Conservation (phyloP, 2,329 filamentous ascomycete genomes). For the Cytospora paraplurivora region DNA sequence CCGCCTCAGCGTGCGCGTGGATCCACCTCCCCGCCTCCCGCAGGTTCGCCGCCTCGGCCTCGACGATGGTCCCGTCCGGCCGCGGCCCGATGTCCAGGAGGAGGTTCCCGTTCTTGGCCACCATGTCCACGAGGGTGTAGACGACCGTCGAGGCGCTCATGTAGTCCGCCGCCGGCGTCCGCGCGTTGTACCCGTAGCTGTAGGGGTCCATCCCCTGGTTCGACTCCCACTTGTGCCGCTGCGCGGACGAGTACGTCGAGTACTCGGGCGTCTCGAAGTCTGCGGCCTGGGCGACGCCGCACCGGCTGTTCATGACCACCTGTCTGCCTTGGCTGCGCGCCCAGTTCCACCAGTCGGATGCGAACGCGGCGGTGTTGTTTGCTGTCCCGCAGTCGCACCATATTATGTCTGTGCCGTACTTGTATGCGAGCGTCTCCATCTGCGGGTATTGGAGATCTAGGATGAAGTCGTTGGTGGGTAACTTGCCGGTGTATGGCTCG, state of each 20-base stretch:
- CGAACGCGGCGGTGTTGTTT: conserved; percentile 46
- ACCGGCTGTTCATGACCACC: conserved; percentile 59
- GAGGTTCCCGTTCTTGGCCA: conserved; percentile 58
- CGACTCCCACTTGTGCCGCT: conserved; percentile 60
- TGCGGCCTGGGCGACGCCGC: conserved; percentile 50
- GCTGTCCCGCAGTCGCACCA: conserved; percentile 52
- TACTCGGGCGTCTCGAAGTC: conserved; percentile 67
- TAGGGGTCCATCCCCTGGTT: conserved; percentile 63
- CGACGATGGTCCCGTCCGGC: conserved; percentile 56
- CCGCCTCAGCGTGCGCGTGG: conserved; percentile 52
- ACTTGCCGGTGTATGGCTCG: conserved; percentile 47
- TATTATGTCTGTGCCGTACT: conserved; percentile 50
- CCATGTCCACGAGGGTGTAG: conserved; percentile 52
- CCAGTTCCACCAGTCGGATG: conserved; percentile 45
- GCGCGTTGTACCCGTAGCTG: conserved; percentile 61
- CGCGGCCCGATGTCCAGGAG: conserved; percentile 58
- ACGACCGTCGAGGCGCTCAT: conserved; percentile 55
- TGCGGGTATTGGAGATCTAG: conserved; percentile 48
- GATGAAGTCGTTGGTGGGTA: conserved; percentile 46
- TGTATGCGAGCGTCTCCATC: conserved; percentile 48
- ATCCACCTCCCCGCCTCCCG: conserved; percentile 58
- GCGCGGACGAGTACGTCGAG: conserved; percentile 49
- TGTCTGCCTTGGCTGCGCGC: conserved; percentile 45
- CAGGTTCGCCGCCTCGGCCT: conserved; percentile 50
- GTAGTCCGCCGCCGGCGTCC: conserved; percentile 51